Evolutionary conservation across 176 grass and related monocot species (phyloP), one percentile per base, ranked within the genome.

Genomic region (Puccinellia tenuiflora): DNA sequence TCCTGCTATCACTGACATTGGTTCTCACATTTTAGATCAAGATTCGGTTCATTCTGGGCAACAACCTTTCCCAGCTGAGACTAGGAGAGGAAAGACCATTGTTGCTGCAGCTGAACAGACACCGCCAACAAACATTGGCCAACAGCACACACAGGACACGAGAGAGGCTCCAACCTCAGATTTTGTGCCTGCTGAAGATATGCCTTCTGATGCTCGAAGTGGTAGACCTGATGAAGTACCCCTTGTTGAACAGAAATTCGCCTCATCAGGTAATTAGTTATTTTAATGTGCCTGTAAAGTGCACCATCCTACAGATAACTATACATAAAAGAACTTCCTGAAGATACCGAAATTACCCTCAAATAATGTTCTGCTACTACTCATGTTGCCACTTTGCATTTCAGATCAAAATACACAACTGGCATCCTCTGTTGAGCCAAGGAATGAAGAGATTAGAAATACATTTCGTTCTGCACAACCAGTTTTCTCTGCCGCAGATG

Each of bases 21-120:
- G 40, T 88, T 78, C 74, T 68, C 51, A 13, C 21, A 11, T 71
- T 51, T 71, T 71, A 78, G 63, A 71, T 71, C 63, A 83, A 88
- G 73, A 31, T 70, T 51, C 35, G 62, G 12, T 10, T 63, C 63
- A 76, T 33, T 75, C 72, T 71, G 22, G 42, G 16, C n/a, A 78
- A 46, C 59, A 67, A 51, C 60, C 20, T 64, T 55, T 56, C 18
- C 62, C 57, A 3, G 20, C 45, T 67, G 59, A 56, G 50, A 79
- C 85, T n/a, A 46, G 42, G 57, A 67, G 75, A 75, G 85, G 65
- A 57, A 24, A 71, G 33, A 77, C 30, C 20, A 33, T 70, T 50
- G 12, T 51, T 87, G 51, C 73, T 75, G 56, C 73, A 39, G 29
- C 73, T 68, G 22, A 77, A 70, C 62, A 77, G 53, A 82, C 31